Conservation (phyloP, 192 early-diverging fungal genomes). For the Lobosporangium transversale region DNA sequence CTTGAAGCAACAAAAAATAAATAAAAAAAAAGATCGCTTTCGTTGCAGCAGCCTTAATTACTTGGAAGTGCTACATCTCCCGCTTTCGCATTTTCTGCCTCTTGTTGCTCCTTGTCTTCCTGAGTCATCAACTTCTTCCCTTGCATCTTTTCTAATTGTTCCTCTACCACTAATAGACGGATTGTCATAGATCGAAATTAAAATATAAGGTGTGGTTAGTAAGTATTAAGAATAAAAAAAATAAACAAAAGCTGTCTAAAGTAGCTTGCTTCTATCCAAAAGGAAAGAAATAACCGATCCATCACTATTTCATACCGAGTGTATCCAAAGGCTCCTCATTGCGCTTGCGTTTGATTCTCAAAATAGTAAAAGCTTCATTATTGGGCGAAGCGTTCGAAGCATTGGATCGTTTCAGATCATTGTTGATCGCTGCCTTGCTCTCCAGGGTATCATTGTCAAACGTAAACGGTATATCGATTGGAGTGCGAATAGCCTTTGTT, state of each 20-base stretch:
- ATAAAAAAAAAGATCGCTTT: too few relatives aligned
- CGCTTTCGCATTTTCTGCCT: constrained; percentile 8
- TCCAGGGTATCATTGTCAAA: constrained; percentile 39
- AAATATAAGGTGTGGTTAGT: too few relatives aligned
- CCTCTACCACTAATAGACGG: constrained; percentile 69
- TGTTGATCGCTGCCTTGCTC: background rate
- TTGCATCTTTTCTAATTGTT: constrained; percentile 41
- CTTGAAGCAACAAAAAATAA: too few relatives aligned
- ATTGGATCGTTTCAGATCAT: background rate
- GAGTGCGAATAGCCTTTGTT: background rate
- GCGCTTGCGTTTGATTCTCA: constrained; percentile 83
- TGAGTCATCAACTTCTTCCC: constrained; percentile 39
- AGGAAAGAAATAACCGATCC: too few relatives aligned
- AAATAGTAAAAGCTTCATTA: constrained; percentile 62
- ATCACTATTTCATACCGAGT: too few relatives aligned
- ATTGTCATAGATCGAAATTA: background rate
- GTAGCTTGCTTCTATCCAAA: too few relatives aligned
- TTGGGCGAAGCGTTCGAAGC: background rate
- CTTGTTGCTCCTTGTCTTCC: constrained; percentile 9
- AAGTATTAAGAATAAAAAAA: too few relatives aligned
- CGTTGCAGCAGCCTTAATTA: too few relatives aligned
- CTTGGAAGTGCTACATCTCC: constrained; percentile 6
- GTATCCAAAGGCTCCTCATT: constrained; percentile 78
- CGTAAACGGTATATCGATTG: constrained; percentile 7
- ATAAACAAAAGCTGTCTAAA: too few relatives aligned